phyloP scores from a whole-genome alignment of 2,329 filamentous ascomycete species.

The Fusarium sp. region DNA sequence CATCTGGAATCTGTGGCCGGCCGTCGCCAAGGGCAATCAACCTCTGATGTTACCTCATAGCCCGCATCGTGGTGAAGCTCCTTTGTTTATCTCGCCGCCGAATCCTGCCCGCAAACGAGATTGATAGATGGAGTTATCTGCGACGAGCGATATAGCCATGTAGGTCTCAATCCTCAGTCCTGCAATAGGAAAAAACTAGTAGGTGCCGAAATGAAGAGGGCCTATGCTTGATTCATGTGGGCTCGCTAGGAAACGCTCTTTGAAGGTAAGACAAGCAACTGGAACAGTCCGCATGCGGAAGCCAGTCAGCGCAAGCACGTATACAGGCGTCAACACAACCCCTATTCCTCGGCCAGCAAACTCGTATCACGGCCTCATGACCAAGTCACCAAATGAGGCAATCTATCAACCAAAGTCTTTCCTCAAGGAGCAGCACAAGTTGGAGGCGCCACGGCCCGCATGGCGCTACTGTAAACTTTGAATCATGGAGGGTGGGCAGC shows the following conservation, averaged over 20 bases:
- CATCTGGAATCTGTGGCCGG: conserved; percentile 16
- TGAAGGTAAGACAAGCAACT: background rate
- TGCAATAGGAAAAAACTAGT: background rate
- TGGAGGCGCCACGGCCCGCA: conserved; percentile 31
- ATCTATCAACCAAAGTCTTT: conserved; percentile 1
- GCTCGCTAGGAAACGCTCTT: background rate
- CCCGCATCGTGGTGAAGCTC: background rate
- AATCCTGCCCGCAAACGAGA: conserved; percentile 12
- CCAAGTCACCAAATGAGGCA: conserved; percentile 6
- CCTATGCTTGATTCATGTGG: conserved; percentile 3
- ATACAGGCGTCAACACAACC: background rate
- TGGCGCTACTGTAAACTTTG: conserved; percentile 29
- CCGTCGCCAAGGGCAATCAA: background rate
- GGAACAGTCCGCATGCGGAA: background rate
- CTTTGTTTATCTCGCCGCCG: background rate
- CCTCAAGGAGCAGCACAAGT: conserved; percentile 1
- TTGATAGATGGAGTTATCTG: background rate
- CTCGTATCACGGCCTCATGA: background rate
- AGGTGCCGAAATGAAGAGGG: conserved; percentile 29
- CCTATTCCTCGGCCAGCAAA: background rate
- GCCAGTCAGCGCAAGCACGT: background rate
- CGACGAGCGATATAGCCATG: conserved; percentile 1
- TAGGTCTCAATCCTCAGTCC: conserved; percentile 7
- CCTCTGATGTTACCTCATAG: background rate
- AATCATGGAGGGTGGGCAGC: conserved; percentile 13